A percentile compares a stretch with the other conserved stretches of the same genome.
phyloP scores from a whole-genome alignment of 768 basidiomycete species.

The Hemileccinum rubropunctum region DNA sequence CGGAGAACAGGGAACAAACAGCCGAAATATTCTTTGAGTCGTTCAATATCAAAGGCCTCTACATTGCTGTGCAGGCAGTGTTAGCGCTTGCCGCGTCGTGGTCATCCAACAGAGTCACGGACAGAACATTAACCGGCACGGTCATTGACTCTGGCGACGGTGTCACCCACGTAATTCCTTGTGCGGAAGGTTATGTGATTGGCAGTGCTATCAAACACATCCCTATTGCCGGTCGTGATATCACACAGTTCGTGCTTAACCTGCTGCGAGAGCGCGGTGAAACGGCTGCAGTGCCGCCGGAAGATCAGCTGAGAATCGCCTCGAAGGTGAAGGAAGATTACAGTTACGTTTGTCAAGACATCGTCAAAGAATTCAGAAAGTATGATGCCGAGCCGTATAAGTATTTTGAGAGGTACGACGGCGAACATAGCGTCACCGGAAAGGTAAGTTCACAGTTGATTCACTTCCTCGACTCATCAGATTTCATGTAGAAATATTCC shows the following conservation, averaged over 20 bases:
- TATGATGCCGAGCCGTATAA: constrained; percentile 96
- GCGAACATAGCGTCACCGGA: constrained; percentile 90
- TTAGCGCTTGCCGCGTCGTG: constrained; percentile 97
- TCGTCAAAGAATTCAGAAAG: constrained; percentile 98
- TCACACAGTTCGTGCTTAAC: constrained; percentile 75
- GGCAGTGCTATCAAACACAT: constrained; percentile 99
- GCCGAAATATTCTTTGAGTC: constrained; percentile 99
- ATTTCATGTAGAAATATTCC: constrained; percentile 70
- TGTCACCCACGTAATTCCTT: constrained; percentile 97
- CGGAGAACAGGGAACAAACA: constrained; percentile 98
- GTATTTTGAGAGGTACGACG: constrained; percentile 91
- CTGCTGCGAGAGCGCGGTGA: constrained; percentile 95
- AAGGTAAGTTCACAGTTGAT: constrained; percentile 50
- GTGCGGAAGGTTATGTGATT: constrained; percentile 97
- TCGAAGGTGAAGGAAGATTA: constrained; percentile 97
- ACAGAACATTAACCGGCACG: constrained; percentile 92
- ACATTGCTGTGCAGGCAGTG: constrained; percentile 98
- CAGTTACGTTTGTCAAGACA: constrained; percentile 98
- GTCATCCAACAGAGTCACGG: constrained; percentile 85
- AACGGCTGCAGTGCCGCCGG: constrained; percentile 84
- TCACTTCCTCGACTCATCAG: constrained; percentile 6
- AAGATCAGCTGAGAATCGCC: constrained; percentile 90
- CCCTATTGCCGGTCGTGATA: constrained; percentile 97
- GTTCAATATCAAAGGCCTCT: constrained; percentile 98
- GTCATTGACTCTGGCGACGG: constrained; percentile 99